Percentiles rank a stretch among this genome's conserved stretches.
These are phyloP conservation scores for Toxoplasma gondii DNA, from an alignment of 169 alveolate genomes.

Conservation along the genomic window DNA sequence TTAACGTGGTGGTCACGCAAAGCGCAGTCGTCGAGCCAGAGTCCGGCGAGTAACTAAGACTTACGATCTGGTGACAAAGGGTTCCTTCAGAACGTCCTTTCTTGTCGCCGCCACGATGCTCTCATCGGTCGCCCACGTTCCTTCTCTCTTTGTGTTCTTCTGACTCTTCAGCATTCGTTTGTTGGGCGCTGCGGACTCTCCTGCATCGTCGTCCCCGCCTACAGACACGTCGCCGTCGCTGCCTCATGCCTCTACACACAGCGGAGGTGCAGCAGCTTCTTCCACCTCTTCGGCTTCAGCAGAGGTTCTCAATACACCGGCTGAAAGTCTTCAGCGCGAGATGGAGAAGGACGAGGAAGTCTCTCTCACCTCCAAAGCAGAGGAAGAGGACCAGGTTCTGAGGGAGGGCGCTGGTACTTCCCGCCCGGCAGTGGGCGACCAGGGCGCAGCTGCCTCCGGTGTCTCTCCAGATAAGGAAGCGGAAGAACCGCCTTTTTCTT, in stretches of 20 bases:
- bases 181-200: slow-evolving; percentile 2
- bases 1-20: too few relatives aligned
- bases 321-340: background rate
- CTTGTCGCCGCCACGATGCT: too few relatives aligned
- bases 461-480: too few relatives aligned
- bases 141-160: background rate
- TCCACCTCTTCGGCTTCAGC: too few relatives aligned
- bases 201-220: background rate
- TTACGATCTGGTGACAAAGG: too few relatives aligned
- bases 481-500: too few relatives aligned
- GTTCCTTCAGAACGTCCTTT: too few relatives aligned
- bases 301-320: background rate
- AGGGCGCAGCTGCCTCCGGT: background rate
- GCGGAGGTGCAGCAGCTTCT: too few relatives aligned
- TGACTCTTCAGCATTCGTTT: background rate
- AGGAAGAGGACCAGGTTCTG: background rate
- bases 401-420: background rate
- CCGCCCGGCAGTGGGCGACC: background rate
- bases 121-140: background rate
- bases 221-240: too few relatives aligned
- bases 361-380: too few relatives aligned
- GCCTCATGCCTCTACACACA: background rate
- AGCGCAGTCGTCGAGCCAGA: too few relatives aligned
- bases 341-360: background rate
- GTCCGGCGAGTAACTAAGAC: too few relatives aligned